Evolutionary conservation across 106 monocot genomes (phyloP).

Genomic region (Dioscorea alata): DNA sequence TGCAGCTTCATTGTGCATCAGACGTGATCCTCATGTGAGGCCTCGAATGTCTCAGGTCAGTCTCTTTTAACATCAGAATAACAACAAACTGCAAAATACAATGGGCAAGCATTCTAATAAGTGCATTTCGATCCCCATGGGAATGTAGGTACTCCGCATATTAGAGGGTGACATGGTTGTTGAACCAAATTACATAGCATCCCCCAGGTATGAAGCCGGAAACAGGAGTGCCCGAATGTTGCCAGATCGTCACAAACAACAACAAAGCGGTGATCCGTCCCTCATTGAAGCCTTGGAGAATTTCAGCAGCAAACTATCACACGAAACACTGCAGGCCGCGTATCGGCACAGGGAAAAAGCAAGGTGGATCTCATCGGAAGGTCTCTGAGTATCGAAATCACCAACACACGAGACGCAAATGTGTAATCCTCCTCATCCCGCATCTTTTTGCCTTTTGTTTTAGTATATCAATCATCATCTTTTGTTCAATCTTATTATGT

Average conservation of each 20-base stretch:
- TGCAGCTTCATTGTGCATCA: conserved; percentile 33
- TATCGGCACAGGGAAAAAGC: background rate
- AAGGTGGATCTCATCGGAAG: background rate
- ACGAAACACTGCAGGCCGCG: background rate
- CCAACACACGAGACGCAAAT: background rate
- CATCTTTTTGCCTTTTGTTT: background rate
- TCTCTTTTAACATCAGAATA: background rate
- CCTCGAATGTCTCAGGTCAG: conserved; percentile 45
- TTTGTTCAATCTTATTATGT: background rate
- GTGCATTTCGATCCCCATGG: background rate
- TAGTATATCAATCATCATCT: background rate
- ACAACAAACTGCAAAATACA: background rate
- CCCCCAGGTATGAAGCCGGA: background rate
- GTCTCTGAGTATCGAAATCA: background rate
- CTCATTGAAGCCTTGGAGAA: background rate
- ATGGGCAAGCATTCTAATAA: background rate
- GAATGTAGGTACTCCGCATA: conserved; percentile 24
- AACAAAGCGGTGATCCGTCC: background rate
- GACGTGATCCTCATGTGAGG: conserved; percentile 27
- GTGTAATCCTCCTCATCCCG: background rate
- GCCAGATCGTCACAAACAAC: background rate
- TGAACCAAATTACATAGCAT: conserved; percentile 10
- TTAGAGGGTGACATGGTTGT: conserved; percentile 22
- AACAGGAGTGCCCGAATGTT: conserved; percentile 6
- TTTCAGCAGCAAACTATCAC: background rate